Evolutionary conservation across 768 basidiomycete genomes (phyloP).

Genomic region (Tricholomella constricta): DNA sequence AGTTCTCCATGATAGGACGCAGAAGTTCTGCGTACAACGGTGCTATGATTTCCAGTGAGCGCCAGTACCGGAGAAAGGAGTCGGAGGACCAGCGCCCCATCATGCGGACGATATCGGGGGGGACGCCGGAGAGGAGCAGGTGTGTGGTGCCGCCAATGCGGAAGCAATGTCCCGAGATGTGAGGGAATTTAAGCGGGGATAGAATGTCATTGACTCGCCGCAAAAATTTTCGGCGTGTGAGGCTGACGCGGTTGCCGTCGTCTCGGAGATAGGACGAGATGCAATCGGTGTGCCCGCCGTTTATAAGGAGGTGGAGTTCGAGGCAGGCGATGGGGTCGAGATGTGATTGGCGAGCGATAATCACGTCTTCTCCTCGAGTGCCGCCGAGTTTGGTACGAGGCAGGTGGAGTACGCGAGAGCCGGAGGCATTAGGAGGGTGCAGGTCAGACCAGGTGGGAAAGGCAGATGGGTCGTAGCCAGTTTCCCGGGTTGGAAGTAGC

Average conservation of each 20-base stretch:
- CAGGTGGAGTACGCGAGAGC: conserved; percentile 22
- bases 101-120: conserved; percentile 30
- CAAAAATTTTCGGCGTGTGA: conserved; percentile 26
- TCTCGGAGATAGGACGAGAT: neutral
- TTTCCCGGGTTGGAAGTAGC: conserved; percentile 19
- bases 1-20: neutral
- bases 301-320: conserved; percentile 12
- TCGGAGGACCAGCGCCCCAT: conserved; percentile 34
- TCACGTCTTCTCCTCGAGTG: conserved; percentile 19
- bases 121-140: conserved; percentile 26
- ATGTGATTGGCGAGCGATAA: conserved; percentile 10
- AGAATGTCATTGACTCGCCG: conserved; percentile 20
- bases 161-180: conserved; percentile 31
- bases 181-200: neutral
- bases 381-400: conserved; percentile 26
- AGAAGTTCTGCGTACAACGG: conserved; percentile 3
- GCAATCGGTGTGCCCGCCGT: conserved; percentile 3
- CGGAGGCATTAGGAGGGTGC: neutral
- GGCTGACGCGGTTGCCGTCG: conserved; percentile 7
- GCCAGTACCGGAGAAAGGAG: conserved; percentile 35
- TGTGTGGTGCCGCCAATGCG: conserved; percentile 38
- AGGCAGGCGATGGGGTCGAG: conserved; percentile 24
- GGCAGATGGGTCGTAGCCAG: neutral
- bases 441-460: conserved; percentile 7
- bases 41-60: conserved; percentile 20